Evolutionary conservation across 345 rosid genomes (phyloP).

Genomic region (Eucalyptus curtisii): DNA sequence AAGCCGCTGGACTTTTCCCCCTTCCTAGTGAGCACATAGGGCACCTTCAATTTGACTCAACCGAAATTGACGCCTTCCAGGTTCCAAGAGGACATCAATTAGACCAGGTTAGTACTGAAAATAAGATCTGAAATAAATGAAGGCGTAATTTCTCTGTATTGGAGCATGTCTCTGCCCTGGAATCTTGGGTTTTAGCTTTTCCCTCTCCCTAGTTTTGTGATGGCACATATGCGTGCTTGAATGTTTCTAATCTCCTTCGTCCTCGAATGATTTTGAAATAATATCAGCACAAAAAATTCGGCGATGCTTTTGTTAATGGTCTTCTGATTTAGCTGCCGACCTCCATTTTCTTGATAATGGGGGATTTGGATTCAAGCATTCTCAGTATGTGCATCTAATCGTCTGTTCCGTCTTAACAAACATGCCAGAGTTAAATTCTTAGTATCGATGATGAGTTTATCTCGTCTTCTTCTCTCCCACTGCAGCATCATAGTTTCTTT

Average conservation of each 20-base stretch:
- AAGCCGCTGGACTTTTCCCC: not conserved
- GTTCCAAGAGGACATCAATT: not conserved
- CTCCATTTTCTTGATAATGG: no score
- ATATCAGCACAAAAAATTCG: no score
- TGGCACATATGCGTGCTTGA: not conserved
- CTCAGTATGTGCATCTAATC: no score
- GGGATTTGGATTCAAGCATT: no score
- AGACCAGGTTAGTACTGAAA: not conserved
- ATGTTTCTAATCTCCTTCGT: not conserved
- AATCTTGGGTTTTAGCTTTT: not conserved
- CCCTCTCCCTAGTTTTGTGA: not conserved
- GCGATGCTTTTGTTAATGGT: no score
- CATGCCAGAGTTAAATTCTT: no score
- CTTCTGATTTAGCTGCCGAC: no score
- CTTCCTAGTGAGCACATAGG: not conserved
- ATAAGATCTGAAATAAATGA: not conserved
- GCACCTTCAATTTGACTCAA: not conserved
- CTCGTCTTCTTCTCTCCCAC: no score
- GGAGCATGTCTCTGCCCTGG: not conserved
- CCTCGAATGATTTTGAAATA: no score
- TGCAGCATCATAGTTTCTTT: no score
- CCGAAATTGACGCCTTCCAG: not conserved
- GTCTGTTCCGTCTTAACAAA: no score
- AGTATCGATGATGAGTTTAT: no score
- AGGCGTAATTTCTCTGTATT: not conserved